Percentiles rank a stretch among this genome's conserved stretches.
Evolutionary conservation across 208 protist genomes (phyloP).

Genomic region (Vickermania spadyakhi): DNA sequence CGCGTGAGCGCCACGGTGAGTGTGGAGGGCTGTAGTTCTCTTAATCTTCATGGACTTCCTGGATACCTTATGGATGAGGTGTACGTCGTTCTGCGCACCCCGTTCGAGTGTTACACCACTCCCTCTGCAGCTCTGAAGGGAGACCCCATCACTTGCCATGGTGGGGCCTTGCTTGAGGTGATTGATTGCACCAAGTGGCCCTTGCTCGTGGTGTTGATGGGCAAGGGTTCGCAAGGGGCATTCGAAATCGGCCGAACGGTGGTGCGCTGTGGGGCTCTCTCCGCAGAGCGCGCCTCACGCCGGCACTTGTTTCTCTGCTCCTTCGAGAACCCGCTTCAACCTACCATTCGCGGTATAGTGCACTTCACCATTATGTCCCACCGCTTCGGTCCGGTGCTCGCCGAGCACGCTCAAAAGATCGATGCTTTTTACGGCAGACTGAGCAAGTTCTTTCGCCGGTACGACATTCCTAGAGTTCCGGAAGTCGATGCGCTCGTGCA

Average conservation of each 20-base stretch:
- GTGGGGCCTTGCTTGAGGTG: slow-evolving; percentile 58
- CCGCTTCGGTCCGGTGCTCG: slow-evolving; percentile 39
- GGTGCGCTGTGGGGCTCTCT: slow-evolving; percentile 39
- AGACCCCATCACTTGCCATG: slow-evolving; percentile 23
- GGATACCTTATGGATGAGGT: slow-evolving; percentile 16
- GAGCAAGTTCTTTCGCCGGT: slow-evolving; percentile 60
- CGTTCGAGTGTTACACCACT: slow-evolving; percentile 42
- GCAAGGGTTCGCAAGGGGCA: slow-evolving; percentile 13
- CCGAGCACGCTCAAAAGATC: slow-evolving; percentile 21
- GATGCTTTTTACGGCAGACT: slow-evolving; percentile 68
- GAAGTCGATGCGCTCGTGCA: slow-evolving; percentile 46
- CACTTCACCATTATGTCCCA: slow-evolving; percentile 47
- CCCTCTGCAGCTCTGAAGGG: neutral
- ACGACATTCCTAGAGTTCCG: slow-evolving; percentile 51
- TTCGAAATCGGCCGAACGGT: slow-evolving; percentile 58
- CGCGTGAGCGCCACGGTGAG: slow-evolving; percentile 24
- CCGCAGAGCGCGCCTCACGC: slow-evolving; percentile 26
- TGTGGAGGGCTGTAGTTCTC: slow-evolving; percentile 49
- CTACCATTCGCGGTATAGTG: slow-evolving; percentile 31
- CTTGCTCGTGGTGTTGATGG: slow-evolving; percentile 56
- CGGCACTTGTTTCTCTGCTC: slow-evolving; percentile 61
- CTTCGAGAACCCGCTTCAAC: slow-evolving; percentile 17
- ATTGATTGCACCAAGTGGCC: slow-evolving; percentile 32
- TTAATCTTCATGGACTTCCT: neutral
- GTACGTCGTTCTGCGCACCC: slow-evolving; percentile 53